Conservation (phyloP, 306 rosid genomes). For the Dryas octopetala region DNA sequence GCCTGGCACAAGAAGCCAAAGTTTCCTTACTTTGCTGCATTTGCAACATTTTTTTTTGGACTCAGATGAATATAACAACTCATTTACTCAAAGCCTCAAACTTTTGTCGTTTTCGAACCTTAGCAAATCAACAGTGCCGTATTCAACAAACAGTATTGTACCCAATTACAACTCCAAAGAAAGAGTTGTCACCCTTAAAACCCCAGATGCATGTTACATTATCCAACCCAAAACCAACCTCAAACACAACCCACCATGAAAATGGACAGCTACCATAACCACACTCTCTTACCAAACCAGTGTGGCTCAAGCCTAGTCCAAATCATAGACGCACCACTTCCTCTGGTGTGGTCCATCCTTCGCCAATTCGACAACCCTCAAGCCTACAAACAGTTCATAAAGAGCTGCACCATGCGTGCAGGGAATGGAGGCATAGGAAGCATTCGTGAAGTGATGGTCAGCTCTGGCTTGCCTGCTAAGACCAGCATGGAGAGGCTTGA, state of each 20-base stretch:
- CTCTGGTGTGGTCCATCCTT: conserved; percentile 57
- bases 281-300: conserved; percentile 36
- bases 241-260: conserved; percentile 19
- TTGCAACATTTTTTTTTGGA: too few relatives aligned
- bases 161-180: too few relatives aligned
- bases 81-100: background rate
- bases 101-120: too few relatives aligned
- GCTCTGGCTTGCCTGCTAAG: conserved; percentile 56
- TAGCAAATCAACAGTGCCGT: too few relatives aligned
- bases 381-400: conserved; percentile 52
- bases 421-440: conserved; percentile 59
- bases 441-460: conserved; percentile 42
- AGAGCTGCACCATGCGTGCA: conserved; percentile 39
- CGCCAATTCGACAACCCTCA: conserved; percentile 59
- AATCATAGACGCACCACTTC: conserved; percentile 51
- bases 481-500: conserved; percentile 58
- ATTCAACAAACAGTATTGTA: background rate
- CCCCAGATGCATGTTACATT: background rate
- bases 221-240: background rate
- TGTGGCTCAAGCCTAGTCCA: conserved; percentile 56
- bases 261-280: conserved; percentile 34
- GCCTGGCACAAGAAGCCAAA: background rate
- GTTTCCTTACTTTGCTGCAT: background rate
- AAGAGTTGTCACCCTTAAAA: background rate
- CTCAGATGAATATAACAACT: too few relatives aligned